Base-by-base conservation (phyloP, 805 yeast species). In the Isabelozyma pseudorhagii region DNA sequence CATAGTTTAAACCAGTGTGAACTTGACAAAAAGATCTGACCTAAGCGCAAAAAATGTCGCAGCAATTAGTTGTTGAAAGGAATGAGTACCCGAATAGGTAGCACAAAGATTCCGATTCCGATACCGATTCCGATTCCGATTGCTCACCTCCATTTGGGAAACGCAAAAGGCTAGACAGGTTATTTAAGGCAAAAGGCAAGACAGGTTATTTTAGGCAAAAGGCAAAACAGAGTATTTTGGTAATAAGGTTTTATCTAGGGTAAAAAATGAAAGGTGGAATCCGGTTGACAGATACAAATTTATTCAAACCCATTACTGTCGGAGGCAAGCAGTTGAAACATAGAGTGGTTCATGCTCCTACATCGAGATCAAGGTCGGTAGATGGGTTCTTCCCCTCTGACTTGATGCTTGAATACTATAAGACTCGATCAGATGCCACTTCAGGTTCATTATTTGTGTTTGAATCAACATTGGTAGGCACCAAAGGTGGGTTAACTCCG, bases 251-350 rank as follows among this genome's bases (percentile, higher is more conserved):
- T 21, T 21, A 21, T 21, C 6, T 31, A 31, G 36, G n/a, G n/a
- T 31, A 10, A 31, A 8, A 10, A 31, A 31, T 31, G 36, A 31
- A 9, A 31, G 36, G n/a, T 31, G n/a, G 36, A 31, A 31, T 31
- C 8, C 47, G 62, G 10, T 54, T 62, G 36, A 56, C 52, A 6
- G 51, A 58, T 40, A 61, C 64, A 14, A 54, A 61, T 39, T 46
- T 68, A 5, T 75, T 72, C 55, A 47, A 63, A 34, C 69, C 75
- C 1, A 57, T 74, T 31, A 55, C 57, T 31, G 68, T 75, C 8
- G 79, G 78, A n/a, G 41, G 52, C 2, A 29, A 56, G 21, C 52
- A 54, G 5, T 47, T 66, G 36, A 13, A 45, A 4, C 59, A 67
- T 50, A 52, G 62, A 46, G 47, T 67, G 10, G 63, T 57, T 0